These are phyloP conservation scores for Crucihimalaya himalaica DNA, from an alignment of 345 rosid genomes.

Conservation along the genomic window DNA sequence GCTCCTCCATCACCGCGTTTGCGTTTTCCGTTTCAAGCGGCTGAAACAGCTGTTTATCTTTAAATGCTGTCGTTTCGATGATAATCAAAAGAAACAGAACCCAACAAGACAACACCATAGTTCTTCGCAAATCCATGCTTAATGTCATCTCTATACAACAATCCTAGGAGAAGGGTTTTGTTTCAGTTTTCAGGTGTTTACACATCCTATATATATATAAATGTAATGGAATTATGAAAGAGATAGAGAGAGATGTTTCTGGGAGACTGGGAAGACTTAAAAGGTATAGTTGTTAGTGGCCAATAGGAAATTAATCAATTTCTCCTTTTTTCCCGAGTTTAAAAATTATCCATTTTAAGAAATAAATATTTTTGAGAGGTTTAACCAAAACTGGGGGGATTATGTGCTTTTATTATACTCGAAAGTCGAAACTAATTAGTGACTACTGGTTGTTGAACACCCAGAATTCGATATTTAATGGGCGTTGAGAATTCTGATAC, in stretches of 20 bases:
- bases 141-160: neutral
- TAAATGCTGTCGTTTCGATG: conserved; percentile 12
- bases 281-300: conserved; percentile 9
- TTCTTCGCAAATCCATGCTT: conserved; percentile 20
- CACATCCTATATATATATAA: neutral
- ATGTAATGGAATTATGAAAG: neutral
- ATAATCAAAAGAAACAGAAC: conserved; percentile 16
- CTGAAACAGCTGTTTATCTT: conserved; percentile 20
- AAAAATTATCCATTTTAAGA: neutral
- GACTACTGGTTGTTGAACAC: conserved; percentile 14
- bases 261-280: conserved; percentile 15
- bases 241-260: conserved; percentile 1
- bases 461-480: neutral
- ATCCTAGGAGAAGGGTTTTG: neutral
- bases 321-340: neutral
- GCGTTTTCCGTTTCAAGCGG: conserved; percentile 20
- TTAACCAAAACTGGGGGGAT: conserved; percentile 10
- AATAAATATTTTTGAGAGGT: conserved; percentile 11
- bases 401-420: neutral
- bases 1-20: conserved; percentile 22
- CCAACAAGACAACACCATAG: neutral
- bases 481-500: conserved; percentile 8
- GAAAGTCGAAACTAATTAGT: neutral
- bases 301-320: neutral
- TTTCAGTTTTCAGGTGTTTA: neutral